Percentiles rank a stretch among this genome's conserved stretches.
phyloP scores from a whole-genome alignment of 2,329 filamentous ascomycete genomes.

The Pseudogymnoascus sp. region DNA sequence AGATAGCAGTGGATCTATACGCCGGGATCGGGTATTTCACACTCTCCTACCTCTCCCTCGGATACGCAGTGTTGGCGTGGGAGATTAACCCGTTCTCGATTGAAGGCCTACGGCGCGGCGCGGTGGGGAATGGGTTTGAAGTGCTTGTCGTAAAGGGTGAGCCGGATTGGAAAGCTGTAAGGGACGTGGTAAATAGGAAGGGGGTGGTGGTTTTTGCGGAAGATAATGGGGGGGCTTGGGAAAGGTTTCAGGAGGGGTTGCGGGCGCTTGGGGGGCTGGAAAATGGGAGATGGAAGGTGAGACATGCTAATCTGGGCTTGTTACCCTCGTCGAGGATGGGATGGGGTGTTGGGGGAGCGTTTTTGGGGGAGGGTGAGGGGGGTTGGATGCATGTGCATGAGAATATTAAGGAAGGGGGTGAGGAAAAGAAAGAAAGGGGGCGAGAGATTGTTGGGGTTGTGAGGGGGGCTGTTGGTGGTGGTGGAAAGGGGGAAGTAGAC shows the following conservation, averaged over 20 bases:
- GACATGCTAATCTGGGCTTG: conserved; percentile 57
- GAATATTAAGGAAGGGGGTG: conserved; percentile 35
- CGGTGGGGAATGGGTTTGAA: conserved; percentile 57
- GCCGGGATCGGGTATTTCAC: conserved; percentile 92
- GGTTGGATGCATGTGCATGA: conserved; percentile 59
- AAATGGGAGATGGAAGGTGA: conserved; percentile 26
- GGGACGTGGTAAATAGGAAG: conserved; percentile 33
- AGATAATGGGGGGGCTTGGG: conserved; percentile 46
- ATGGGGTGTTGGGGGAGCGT: conserved; percentile 44
- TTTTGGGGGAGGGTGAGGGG: conserved; percentile 29
- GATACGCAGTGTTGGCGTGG: conserved; percentile 71
- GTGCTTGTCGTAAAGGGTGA: conserved; percentile 43
- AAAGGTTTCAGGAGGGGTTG: conserved; percentile 18
- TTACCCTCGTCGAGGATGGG: conserved; percentile 47
- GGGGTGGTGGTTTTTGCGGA: conserved; percentile 61
- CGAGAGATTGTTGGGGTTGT: conserved; percentile 12
- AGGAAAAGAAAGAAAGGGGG: conserved; percentile 15
- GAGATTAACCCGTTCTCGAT: conserved; percentile 85
- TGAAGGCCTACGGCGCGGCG: conserved; percentile 72
- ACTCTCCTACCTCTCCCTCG: conserved; percentile 69
- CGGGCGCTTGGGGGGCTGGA: not conserved
- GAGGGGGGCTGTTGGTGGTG: conserved; percentile 15
- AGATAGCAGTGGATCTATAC: conserved; percentile 68
- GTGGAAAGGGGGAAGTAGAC: conserved; percentile 9
- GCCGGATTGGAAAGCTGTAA: conserved; percentile 32